Conservation (phyloP, 768 basidiomycete genomes). For the Leucosporidium scottii region DNA sequence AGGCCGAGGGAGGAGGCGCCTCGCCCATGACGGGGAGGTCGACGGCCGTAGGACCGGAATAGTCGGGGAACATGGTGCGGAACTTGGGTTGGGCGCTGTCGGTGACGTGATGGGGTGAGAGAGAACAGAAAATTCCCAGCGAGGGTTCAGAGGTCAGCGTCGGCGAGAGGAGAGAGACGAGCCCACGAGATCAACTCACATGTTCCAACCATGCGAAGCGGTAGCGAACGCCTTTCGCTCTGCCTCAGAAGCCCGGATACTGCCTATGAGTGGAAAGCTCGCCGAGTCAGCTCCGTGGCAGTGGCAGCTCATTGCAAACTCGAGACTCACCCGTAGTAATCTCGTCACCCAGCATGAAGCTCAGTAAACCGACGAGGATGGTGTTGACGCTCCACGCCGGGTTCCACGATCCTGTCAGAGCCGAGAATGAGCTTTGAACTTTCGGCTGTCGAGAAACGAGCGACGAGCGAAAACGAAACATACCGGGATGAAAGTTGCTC, state of each 20-base stretch:
- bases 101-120: not conserved
- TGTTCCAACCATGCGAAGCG: conserved; percentile 79
- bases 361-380: conserved; percentile 67
- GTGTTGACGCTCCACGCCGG: conserved; percentile 93
- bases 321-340: conserved; percentile 61
- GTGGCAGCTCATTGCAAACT: not conserved
- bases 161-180: not conserved
- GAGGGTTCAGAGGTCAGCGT: not conserved
- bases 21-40: conserved; percentile 82
- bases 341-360: conserved; percentile 92
- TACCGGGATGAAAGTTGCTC: conserved; percentile 16
- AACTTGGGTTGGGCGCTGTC: conserved; percentile 33
- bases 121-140: not conserved
- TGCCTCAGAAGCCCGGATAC: conserved; percentile 66
- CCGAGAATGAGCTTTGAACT: not conserved
- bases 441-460: not conserved
- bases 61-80: conserved; percentile 49
- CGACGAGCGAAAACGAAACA: not conserved
- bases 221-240: conserved; percentile 72
- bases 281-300: no score
- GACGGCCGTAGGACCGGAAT: conserved; percentile 57
- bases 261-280: conserved; percentile 48
- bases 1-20: not conserved
- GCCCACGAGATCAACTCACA: conserved; percentile 51
- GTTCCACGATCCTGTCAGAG: conserved; percentile 51